phyloP scores from a whole-genome alignment of 1,284 basidiomycete genomes.

The Termitomyces sp. region DNA sequence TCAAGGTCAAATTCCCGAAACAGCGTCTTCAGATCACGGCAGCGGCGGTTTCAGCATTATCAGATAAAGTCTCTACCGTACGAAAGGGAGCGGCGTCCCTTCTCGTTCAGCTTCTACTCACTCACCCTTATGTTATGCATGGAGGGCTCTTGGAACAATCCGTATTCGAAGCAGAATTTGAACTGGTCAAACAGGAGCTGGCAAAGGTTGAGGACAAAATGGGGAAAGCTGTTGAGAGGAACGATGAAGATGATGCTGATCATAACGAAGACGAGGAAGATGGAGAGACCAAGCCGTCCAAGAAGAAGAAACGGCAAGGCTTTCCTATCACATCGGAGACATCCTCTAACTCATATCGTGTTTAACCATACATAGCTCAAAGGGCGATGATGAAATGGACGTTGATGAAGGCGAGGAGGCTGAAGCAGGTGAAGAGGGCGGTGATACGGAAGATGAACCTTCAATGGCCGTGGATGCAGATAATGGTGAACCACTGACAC shows the following conservation, averaged over 20 bases:
- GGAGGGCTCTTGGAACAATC: conserved; percentile 76
- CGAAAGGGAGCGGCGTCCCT: conserved; percentile 82
- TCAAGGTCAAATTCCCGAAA: conserved; percentile 83
- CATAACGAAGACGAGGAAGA: conserved; percentile 32
- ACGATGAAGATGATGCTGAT: conserved; percentile 36
- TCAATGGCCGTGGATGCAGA: conserved; percentile 35
- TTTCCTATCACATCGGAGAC: background rate
- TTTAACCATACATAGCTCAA: conserved; percentile 8
- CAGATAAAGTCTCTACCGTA: conserved; percentile 89
- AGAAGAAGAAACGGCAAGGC: conserved; percentile 25
- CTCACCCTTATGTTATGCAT: conserved; percentile 90
- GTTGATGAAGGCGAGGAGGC: conserved; percentile 36
- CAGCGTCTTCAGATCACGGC: conserved; percentile 76
- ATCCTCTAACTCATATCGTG: background rate
- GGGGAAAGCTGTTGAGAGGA: conserved; percentile 51
- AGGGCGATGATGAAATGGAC: conserved; percentile 47
- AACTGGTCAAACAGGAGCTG: conserved; percentile 49
- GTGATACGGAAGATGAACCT: conserved; percentile 34
- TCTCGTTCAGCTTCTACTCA: conserved; percentile 74
- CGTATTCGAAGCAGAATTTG: conserved; percentile 75
- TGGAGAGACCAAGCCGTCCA: conserved; percentile 23
- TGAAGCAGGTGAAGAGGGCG: conserved; percentile 25
- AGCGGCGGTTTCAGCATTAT: conserved; percentile 74
- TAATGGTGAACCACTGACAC: conserved; percentile 27
- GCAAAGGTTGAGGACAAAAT: conserved; percentile 50